Evolutionary conservation across 2,329 filamentous ascomycete species (phyloP).

Genomic region (Talaromyces verruculosus): DNA sequence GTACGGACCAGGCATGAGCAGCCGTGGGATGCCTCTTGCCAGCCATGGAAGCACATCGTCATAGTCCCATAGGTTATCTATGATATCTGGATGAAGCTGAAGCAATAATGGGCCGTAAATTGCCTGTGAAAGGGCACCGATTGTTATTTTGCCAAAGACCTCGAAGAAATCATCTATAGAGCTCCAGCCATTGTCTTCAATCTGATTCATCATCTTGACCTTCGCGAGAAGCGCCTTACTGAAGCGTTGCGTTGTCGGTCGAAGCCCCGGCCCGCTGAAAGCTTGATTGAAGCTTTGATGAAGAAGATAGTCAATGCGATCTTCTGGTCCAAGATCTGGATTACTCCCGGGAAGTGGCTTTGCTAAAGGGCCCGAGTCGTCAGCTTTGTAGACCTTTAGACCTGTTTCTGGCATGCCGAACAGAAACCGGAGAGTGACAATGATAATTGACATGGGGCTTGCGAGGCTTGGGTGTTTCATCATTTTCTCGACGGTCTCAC

Average conservation of each 20-base stretch:
- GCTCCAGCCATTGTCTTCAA: background rate
- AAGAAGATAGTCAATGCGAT: constrained; percentile 4
- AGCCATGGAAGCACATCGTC: constrained; percentile 2
- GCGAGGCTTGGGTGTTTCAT: constrained; percentile 8
- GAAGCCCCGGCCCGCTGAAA: background rate
- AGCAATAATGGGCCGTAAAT: background rate
- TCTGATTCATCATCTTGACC: background rate
- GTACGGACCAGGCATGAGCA: background rate
- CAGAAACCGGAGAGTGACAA: background rate
- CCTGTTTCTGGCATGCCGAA: constrained; percentile 1
- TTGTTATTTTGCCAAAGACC: background rate
- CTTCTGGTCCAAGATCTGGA: background rate
- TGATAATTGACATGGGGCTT: constrained; percentile 10
- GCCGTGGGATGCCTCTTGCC: background rate
- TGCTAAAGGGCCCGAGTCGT: background rate
- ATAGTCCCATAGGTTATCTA: constrained; percentile 2
- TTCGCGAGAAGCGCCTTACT: background rate
- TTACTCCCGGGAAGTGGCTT: background rate
- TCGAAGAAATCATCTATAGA: background rate
- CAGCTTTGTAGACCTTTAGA: background rate
- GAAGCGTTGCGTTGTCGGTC: background rate
- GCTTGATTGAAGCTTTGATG: constrained; percentile 5
- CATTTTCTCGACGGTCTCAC: constrained; percentile 3
- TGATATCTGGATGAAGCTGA: background rate
- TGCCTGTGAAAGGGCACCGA: background rate